A percentile compares a stretch with the other conserved stretches of the same genome.
Evolutionary conservation across 108 stramenopile species (phyloP).

Genomic region (Schizochytrium sp.): DNA sequence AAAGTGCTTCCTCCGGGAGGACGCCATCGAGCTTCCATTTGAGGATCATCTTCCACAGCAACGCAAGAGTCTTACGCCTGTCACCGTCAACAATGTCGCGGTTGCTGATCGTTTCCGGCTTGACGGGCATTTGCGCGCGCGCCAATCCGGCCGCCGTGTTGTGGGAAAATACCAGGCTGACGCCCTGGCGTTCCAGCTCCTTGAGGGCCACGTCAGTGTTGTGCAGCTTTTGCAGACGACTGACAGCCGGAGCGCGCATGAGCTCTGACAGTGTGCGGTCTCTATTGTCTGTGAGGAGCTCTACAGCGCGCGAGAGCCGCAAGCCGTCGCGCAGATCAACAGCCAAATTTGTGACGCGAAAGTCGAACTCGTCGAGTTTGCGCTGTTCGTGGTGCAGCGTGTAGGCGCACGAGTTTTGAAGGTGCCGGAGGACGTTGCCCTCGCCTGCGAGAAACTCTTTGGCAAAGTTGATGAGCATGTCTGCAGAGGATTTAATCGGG

Average conservation of each 20-base stretch:
- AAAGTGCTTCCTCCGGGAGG: slow-evolving; percentile 24
- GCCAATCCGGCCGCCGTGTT: not conserved
- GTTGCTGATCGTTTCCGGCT: not conserved
- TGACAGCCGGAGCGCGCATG: slow-evolving; percentile 74
- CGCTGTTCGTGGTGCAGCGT: slow-evolving; percentile 65
- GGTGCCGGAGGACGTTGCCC: slow-evolving; percentile 75
- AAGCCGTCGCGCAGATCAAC: slow-evolving; percentile 87
- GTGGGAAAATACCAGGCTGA: not conserved
- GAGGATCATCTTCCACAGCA: slow-evolving; percentile 44
- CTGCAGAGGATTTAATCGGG: slow-evolving; percentile 67
- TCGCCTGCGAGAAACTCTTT: slow-evolving; percentile 65
- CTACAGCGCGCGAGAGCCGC: slow-evolving; percentile 65
- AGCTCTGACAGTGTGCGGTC: slow-evolving; percentile 37
- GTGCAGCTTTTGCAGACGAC: slow-evolving; percentile 79
- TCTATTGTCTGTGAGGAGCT: slow-evolving; percentile 49
- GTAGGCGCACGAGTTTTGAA: slow-evolving; percentile 59
- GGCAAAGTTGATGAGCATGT: slow-evolving; percentile 65
- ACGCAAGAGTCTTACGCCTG: slow-evolving; percentile 19
- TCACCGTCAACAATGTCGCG: slow-evolving; percentile 45
- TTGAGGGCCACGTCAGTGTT: slow-evolving; percentile 67
- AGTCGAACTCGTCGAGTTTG: slow-evolving; percentile 79
- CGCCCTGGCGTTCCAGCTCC: slow-evolving; percentile 15
- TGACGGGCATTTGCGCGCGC: not conserved
- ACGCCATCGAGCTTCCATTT: slow-evolving; percentile 33
- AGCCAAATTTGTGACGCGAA: slow-evolving; percentile 64